Evolutionary conservation across 345 rosid genomes (phyloP).

Genomic region (Excoecaria agallocha): DNA sequence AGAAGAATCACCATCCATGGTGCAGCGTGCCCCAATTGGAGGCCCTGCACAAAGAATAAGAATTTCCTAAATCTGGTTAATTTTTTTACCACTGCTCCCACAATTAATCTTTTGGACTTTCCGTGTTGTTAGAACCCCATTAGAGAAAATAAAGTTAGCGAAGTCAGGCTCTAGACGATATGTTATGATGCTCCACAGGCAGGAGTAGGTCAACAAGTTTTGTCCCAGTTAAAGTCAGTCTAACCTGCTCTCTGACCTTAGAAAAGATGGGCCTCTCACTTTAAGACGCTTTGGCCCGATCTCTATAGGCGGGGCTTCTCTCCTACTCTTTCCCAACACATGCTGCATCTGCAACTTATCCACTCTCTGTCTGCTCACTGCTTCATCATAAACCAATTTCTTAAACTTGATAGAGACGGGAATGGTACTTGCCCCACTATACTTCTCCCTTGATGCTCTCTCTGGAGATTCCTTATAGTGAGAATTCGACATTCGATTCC

Average conservation of each 20-base stretch:
- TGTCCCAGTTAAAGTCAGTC: constrained; percentile 29
- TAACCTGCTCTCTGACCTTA: constrained; percentile 45
- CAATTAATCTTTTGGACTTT: constrained; percentile 32
- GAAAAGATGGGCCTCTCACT: constrained; percentile 52
- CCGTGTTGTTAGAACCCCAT: constrained; percentile 51
- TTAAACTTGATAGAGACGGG: constrained; percentile 51
- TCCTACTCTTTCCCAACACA: constrained; percentile 34
- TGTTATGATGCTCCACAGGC: constrained; percentile 23
- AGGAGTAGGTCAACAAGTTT: constrained; percentile 29
- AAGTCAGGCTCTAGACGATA: constrained; percentile 38
- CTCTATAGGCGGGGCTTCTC: constrained; percentile 42
- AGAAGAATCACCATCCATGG: constrained; percentile 46
- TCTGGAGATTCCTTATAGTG: constrained; percentile 35
- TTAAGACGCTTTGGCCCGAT: constrained; percentile 63
- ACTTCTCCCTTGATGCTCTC: constrained; percentile 31
- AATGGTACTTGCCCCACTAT: constrained; percentile 33
- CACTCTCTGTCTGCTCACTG: constrained; percentile 31
- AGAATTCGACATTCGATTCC: constrained; percentile 6
- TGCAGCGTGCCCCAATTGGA: constrained; percentile 34
- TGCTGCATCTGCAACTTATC: constrained; percentile 27
- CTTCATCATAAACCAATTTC: constrained; percentile 38
- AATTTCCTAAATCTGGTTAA: constrained; percentile 49
- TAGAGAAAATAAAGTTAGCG: constrained; percentile 47
- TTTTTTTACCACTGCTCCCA: constrained; percentile 39
- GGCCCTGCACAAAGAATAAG: constrained; percentile 63